Conservation (phyloP, 2,329 filamentous ascomycete genomes). For the Chaetomium olivaceum region DNA sequence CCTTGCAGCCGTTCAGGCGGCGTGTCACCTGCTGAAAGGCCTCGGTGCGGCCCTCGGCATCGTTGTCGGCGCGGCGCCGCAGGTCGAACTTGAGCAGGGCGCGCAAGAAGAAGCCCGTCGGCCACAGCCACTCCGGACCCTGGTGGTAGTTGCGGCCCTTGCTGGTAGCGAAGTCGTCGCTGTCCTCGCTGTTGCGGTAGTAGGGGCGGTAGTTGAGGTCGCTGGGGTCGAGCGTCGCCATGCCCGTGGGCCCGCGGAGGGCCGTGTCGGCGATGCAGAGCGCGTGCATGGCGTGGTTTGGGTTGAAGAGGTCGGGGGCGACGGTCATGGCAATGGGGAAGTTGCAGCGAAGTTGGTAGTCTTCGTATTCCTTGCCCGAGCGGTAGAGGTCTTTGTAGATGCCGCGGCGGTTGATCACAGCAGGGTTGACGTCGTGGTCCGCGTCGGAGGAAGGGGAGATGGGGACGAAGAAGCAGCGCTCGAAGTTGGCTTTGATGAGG, state of each 20-base stretch:
- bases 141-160: slow-evolving; percentile 98
- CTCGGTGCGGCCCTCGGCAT: slow-evolving; percentile 70
- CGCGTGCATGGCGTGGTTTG: slow-evolving; percentile 74
- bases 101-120: slow-evolving; percentile 90
- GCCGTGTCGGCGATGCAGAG: slow-evolving; percentile 77
- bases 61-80: slow-evolving; percentile 59
- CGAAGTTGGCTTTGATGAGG: slow-evolving; percentile 82
- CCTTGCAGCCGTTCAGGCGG: slow-evolving; percentile 78
- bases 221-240: slow-evolving; percentile 90
- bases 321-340: slow-evolving; percentile 96
- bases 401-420: slow-evolving; percentile 82
- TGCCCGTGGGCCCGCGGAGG: slow-evolving; percentile 84
- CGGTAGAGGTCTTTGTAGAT: slow-evolving; percentile 98
- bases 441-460: slow-evolving; percentile 66
- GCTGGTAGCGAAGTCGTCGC: slow-evolving; percentile 82
- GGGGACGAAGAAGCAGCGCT: slow-evolving; percentile 88
- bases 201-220: slow-evolving; percentile 93
- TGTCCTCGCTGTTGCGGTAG: slow-evolving; percentile 95
- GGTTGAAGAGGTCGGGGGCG: slow-evolving; percentile 82
- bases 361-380: slow-evolving; percentile 93
- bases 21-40: slow-evolving; percentile 93
- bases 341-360: slow-evolving; percentile 94
- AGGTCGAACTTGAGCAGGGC: slow-evolving; percentile 91
- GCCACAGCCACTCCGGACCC: slow-evolving; percentile 98
- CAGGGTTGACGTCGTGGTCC: slow-evolving; percentile 76